Percentiles rank a stretch among this genome's conserved stretches.
Conservation (phyloP, 2,329 filamentous ascomycete species). For the Aspergillus japonicus region DNA sequence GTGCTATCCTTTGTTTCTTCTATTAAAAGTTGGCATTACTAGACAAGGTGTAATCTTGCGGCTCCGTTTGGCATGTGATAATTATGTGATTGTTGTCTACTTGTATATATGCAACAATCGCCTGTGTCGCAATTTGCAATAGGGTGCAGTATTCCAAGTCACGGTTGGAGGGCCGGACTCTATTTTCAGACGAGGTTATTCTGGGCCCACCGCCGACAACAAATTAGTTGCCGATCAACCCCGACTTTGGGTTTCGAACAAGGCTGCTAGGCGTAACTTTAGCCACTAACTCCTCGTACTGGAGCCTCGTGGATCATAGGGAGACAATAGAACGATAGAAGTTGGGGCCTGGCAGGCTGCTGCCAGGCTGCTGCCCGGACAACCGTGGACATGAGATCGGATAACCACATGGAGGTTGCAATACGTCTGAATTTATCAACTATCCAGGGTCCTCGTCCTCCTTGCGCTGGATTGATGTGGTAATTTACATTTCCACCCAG, state of each 20-base stretch:
- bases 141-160: background rate
- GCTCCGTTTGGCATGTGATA: constrained; percentile 40
- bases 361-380: background rate
- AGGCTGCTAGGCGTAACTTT: constrained; percentile 5
- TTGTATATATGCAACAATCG: background rate
- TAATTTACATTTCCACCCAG: background rate
- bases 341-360: constrained; percentile 1
- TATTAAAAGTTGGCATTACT: constrained; percentile 19
- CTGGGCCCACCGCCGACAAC: constrained; percentile 5
- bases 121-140: background rate
- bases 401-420: background rate
- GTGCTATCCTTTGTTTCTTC: background rate
- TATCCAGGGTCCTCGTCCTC: background rate
- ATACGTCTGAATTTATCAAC: no score
- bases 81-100: constrained; percentile 15
- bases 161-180: background rate
- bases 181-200: background rate
- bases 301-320: constrained; percentile 11
- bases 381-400: background rate
- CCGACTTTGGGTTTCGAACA: constrained; percentile 5
- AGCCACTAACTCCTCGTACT: constrained; percentile 12
- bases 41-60: constrained; percentile 25
- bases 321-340: background rate
- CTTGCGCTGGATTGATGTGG: background rate
- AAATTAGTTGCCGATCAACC: constrained; percentile 15